A percentile compares a stretch with the other conserved stretches of the same genome.
Conservation (phyloP, 2,329 filamentous ascomycete species). For the Periconia sp. region DNA sequence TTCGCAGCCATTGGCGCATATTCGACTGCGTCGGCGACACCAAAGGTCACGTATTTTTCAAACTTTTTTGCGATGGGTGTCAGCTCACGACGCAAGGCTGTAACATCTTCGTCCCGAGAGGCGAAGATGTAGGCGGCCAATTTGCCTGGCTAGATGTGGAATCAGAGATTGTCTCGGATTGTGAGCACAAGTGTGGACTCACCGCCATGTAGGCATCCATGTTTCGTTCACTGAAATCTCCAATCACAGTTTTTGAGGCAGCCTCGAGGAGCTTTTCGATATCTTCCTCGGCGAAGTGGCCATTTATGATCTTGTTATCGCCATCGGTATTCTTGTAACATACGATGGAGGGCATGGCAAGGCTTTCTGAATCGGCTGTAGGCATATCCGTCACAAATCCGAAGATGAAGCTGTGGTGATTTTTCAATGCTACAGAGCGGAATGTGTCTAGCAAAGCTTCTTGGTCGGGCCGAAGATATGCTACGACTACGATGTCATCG, state of each 20-base stretch:
- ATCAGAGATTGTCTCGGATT: no score
- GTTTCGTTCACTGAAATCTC: slow-evolving; percentile 20
- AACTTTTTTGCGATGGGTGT: slow-evolving; percentile 24
- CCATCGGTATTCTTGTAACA: slow-evolving; percentile 27
- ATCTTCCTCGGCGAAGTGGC: slow-evolving; percentile 11
- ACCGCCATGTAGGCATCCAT: slow-evolving; percentile 25
- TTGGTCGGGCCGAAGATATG: slow-evolving; percentile 16
- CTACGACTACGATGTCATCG: slow-evolving; percentile 24
- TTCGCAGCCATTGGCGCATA: slow-evolving; percentile 28
- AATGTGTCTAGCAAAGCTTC: slow-evolving; percentile 8
- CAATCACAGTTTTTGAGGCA: slow-evolving; percentile 4
- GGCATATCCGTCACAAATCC: slow-evolving; percentile 16
- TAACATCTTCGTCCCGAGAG: slow-evolving; percentile 6
- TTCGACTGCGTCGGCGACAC: slow-evolving; percentile 20
- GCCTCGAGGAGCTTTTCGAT: slow-evolving; percentile 7
- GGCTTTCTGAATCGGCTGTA: slow-evolving; percentile 16
- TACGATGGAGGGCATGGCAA: slow-evolving; percentile 20
- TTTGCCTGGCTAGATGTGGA: slow-evolving; percentile 18
- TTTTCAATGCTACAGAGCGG: slow-evolving; percentile 10
- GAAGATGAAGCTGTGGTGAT: slow-evolving; percentile 22
- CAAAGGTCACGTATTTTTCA: slow-evolving; percentile 23
- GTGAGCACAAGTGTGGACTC: slow-evolving; percentile 13
- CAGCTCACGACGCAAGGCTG: slow-evolving; percentile 16
- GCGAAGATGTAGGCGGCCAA: slow-evolving; percentile 28
- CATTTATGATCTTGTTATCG: slow-evolving; percentile 21